Conservation (phyloP, 352 stramenopile species). For the Pythium vanterpoolii region DNA sequence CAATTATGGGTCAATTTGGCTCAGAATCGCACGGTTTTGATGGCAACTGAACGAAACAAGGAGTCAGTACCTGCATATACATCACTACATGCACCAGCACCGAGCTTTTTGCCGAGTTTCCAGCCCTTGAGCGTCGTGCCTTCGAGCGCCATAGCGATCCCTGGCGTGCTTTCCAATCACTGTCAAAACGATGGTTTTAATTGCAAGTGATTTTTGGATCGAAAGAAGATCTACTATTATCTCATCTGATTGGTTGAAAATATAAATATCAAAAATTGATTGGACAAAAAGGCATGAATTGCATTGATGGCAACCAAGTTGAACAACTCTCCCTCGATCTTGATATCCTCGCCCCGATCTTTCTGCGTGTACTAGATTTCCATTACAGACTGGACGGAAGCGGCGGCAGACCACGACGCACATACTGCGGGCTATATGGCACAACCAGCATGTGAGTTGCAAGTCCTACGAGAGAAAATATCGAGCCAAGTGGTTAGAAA, state of each 20-base stretch:
- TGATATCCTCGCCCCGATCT: not conserved
- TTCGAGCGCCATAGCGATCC: slow-evolving; percentile 34
- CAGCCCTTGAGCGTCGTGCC: slow-evolving; percentile 78
- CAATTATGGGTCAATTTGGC: not conserved
- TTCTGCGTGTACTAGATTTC: not conserved
- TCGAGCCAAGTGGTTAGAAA: not conserved
- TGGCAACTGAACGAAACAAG: not conserved
- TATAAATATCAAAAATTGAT: slow-evolving; percentile 9
- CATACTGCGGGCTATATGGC: slow-evolving; percentile 28
- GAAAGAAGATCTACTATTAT: slow-evolving; percentile 9
- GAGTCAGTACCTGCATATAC: slow-evolving; percentile 58
- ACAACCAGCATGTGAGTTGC: not conserved
- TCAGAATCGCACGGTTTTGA: not conserved
- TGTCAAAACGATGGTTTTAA: not conserved
- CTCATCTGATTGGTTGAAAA: slow-evolving; percentile 18
- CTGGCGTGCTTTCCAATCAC: not conserved
- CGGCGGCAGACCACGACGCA: slow-evolving; percentile 27
- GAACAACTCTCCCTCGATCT: not conserved
- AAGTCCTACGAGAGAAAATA: not conserved
- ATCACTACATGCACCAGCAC: slow-evolving; percentile 76
- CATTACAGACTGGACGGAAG: slow-evolving; percentile 23
- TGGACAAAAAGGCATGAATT: slow-evolving; percentile 17
- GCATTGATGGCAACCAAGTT: not conserved
- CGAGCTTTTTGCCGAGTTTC: slow-evolving; percentile 73
- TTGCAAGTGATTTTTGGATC: not conserved